Percentiles rank a stretch among this genome's conserved stretches.
Evolutionary conservation across 495 filamentous ascomycete species (phyloP).

Genomic region (Cercophora sp.): DNA sequence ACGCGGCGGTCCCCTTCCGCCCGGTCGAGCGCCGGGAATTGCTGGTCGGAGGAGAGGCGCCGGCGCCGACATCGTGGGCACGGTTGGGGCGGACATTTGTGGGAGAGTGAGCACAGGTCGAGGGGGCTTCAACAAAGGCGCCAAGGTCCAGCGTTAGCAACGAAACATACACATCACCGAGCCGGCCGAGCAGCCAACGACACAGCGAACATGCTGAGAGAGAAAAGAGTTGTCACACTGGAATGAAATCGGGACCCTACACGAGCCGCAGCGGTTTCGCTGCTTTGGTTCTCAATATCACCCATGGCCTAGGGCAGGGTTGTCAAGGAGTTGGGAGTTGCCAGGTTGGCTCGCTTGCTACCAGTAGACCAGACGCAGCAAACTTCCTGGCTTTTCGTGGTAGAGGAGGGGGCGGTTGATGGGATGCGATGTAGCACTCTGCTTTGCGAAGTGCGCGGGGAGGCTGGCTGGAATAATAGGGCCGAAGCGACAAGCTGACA

Average conservation of each 20-base stretch:
- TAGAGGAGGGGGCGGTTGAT: background rate
- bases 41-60: conserved; percentile 79
- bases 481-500: conserved; percentile 14
- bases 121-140: too few species aligned
- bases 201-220: too few species aligned
- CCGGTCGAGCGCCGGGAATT: conserved; percentile 66
- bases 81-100: conserved; percentile 26
- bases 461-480: conserved; percentile 17
- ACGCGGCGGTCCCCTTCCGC: conserved; percentile 68
- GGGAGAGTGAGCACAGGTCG: too few species aligned
- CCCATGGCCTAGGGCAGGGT: conserved; percentile 19
- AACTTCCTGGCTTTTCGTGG: too few species aligned
- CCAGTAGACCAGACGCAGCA: too few species aligned
- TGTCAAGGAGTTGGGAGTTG: too few species aligned
- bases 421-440: background rate
- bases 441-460: background rate
- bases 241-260: conserved; percentile 22
- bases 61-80: conserved; percentile 71
- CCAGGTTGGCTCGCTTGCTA: too few species aligned
- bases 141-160: too few species aligned
- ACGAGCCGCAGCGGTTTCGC: conserved; percentile 25
- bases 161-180: too few species aligned
- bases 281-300: conserved; percentile 22
- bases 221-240: too few species aligned
- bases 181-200: too few species aligned